These are phyloP conservation scores for Solanum chaucha DNA, from an alignment of 257 asterid species.

Conservation along the genomic window DNA sequence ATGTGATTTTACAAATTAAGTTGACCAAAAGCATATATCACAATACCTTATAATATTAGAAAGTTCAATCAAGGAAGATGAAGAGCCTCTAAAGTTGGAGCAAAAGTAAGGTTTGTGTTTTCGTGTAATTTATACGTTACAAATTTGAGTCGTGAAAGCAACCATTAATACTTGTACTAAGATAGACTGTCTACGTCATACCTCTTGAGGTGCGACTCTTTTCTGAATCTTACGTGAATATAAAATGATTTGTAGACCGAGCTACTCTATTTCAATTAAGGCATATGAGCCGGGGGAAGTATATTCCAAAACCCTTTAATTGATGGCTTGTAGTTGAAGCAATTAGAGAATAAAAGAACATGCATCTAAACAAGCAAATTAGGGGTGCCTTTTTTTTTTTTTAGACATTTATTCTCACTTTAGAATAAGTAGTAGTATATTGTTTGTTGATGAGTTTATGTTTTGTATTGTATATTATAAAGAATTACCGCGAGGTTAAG, in stretches of 20 bases:
- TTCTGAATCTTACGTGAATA: accelerated
- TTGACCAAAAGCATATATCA: neutral
- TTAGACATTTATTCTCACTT: neutral
- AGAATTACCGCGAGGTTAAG: neutral
- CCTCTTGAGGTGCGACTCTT: neutral
- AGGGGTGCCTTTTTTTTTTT: neutral
- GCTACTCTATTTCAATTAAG: accelerated
- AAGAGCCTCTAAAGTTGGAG: neutral
- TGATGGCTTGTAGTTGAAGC: neutral
- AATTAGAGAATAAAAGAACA: neutral
- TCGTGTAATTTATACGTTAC: neutral
- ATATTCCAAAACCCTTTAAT: neutral
- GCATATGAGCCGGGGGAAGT: neutral
- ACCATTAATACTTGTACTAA: neutral
- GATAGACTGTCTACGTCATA: neutral
- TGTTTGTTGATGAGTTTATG: neutral
- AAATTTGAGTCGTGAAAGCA: neutral
- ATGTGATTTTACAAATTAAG: neutral
- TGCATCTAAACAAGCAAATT: neutral
- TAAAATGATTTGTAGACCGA: neutral
- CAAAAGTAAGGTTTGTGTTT: neutral
- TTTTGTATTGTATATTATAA: neutral
- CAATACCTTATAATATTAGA: neutral
- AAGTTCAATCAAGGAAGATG: neutral
- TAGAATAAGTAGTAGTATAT: neutral